These are phyloP conservation scores for Fusarium albidum DNA, from an alignment of 2,329 filamentous ascomycete genomes.

Conservation along the genomic window DNA sequence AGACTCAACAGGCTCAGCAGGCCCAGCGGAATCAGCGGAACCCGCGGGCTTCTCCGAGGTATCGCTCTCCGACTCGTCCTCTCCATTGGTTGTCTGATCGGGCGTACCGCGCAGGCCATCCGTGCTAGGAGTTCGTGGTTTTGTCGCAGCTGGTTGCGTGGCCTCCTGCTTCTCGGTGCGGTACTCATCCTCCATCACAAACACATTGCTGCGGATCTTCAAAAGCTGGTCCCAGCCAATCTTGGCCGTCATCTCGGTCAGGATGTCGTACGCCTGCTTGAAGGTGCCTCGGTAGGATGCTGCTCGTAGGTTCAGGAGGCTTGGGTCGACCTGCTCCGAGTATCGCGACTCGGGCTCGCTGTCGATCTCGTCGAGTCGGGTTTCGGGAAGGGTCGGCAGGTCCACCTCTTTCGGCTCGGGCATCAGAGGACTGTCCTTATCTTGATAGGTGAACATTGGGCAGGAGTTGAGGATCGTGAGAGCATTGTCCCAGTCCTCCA, in stretches of 20 bases:
- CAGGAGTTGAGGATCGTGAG: conserved; percentile 96
- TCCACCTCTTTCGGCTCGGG: conserved; percentile 89
- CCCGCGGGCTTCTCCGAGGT: conserved; percentile 44
- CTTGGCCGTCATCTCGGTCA: conserved; percentile 95
- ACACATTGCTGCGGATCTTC: conserved; percentile 94
- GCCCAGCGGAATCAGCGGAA: conserved; percentile 35
- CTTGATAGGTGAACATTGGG: conserved; percentile 99
- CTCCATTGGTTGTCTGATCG: conserved; percentile 61
- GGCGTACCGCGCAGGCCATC: conserved; percentile 79
- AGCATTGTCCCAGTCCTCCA: conserved; percentile 97
- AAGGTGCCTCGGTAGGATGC: conserved; percentile 95
- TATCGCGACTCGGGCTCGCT: conserved; percentile 85
- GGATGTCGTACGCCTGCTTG: conserved; percentile 88
- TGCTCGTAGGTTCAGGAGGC: conserved; percentile 83
- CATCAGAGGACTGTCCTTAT: conserved; percentile 95
- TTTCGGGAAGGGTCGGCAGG: conserved; percentile 87
- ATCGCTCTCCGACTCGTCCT: conserved; percentile 48
- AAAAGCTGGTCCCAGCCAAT: conserved; percentile 98
- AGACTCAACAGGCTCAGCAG: conserved; percentile 41
- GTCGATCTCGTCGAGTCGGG: conserved; percentile 93
- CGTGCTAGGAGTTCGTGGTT: conserved; percentile 78
- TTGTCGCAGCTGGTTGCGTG: conserved; percentile 52
- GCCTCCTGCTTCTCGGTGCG: conserved; percentile 81
- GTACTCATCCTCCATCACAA: conserved; percentile 99
- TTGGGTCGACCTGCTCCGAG: conserved; percentile 86